Conservation (phyloP, 2,329 filamentous ascomycete genomes). For the Bipolaris bicolor region DNA sequence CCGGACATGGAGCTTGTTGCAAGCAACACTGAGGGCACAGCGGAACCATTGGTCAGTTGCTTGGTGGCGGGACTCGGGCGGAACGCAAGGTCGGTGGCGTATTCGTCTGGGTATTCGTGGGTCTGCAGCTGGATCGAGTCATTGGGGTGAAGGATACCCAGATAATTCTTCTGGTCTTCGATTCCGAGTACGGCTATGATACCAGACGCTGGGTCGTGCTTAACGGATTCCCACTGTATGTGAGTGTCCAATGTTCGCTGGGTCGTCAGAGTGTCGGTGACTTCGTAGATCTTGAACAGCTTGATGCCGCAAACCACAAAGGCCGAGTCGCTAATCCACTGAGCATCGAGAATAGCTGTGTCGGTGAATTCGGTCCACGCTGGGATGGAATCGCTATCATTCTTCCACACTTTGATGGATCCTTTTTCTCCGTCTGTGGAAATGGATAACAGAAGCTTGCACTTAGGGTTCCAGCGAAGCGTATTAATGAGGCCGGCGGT, state of each 20-base stretch:
- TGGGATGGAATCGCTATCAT: constrained; percentile 45
- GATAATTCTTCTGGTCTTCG: constrained; percentile 32
- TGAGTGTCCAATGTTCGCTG: constrained; percentile 42
- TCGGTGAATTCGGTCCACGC: constrained; percentile 52
- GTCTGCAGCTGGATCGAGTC: constrained; percentile 42
- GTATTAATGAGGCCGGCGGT: constrained; percentile 48
- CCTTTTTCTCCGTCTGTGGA: constrained; percentile 49
- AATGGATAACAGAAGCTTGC: constrained; percentile 45
- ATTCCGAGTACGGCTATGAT: constrained; percentile 47
- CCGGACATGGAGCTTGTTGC: constrained; percentile 52
- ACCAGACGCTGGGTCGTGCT: constrained; percentile 50
- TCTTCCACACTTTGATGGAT: constrained; percentile 49
- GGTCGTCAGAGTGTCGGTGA: constrained; percentile 35
- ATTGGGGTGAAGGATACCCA: constrained; percentile 47
- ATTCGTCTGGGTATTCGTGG: constrained; percentile 42
- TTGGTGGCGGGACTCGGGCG: constrained; percentile 32
- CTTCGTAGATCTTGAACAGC: constrained; percentile 48
- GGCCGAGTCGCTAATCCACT: constrained; percentile 52
- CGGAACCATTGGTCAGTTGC: constrained; percentile 25
- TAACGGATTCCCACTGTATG: constrained; percentile 47
- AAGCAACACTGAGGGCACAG: constrained; percentile 40
- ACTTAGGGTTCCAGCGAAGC: constrained; percentile 45
- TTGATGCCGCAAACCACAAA: constrained; percentile 55
- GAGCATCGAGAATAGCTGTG: constrained; percentile 51
- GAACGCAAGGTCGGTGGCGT: constrained; percentile 52